These are phyloP conservation scores for Golubevia sp. DNA, from an alignment of 1,284 basidiomycete genomes.

Conservation along the genomic window DNA sequence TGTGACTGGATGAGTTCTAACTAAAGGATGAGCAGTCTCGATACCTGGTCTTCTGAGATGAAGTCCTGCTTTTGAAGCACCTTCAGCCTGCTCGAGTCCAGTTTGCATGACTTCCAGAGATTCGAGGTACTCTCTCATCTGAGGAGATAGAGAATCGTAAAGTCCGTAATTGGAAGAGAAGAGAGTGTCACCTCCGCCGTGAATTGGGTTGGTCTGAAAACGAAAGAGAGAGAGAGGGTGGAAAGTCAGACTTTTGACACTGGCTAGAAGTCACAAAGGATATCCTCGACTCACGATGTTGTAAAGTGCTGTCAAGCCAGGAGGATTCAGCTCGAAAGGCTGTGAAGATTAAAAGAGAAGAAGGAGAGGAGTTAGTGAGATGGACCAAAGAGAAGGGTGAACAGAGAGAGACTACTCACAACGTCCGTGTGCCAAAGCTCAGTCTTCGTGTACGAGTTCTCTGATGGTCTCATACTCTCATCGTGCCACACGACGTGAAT, in stretches of 20 bases:
- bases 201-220: constrained; percentile 28
- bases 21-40: constrained; percentile 1
- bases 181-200: constrained; percentile 1
- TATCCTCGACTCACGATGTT: neutral
- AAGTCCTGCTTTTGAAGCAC: neutral
- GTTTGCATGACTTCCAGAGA: neutral
- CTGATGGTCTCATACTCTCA: neutral
- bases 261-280: no score
- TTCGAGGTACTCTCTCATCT: constrained; percentile 2
- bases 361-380: neutral
- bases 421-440: constrained; percentile 1
- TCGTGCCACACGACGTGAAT: constrained; percentile 1
- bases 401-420: no score
- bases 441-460: neutral
- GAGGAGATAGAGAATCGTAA: neutral
- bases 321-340: constrained; percentile 1
- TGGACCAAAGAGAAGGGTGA: no score
- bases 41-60: neutral
- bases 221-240: no score
- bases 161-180: neutral
- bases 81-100: neutral
- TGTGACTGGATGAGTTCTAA: neutral
- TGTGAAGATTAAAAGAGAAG: neutral
- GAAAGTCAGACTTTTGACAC: no score
- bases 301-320: neutral